phyloP scores from a whole-genome alignment of 1,284 basidiomycete genomes.

The Trametes versicolor region DNA sequence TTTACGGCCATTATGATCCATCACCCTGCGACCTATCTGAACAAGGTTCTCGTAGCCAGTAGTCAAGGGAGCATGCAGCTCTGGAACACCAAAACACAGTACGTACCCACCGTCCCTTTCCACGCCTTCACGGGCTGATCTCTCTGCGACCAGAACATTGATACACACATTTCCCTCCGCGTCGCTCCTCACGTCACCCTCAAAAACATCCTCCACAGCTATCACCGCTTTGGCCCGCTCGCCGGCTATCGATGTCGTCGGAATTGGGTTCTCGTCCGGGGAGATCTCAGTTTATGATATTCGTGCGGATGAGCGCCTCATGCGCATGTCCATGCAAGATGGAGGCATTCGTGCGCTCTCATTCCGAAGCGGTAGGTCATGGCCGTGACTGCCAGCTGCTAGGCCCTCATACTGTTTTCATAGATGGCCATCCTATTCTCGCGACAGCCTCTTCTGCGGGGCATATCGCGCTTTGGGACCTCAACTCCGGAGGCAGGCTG shows the following conservation, averaged over 20 bases:
- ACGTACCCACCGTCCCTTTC: slow-evolving; percentile 42
- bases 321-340: slow-evolving; percentile 90
- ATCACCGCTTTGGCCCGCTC: slow-evolving; percentile 90
- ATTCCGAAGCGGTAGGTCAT: slow-evolving; percentile 84
- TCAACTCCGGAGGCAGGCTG: slow-evolving; percentile 83
- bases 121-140: too few relatives aligned
- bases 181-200: slow-evolving; percentile 57
- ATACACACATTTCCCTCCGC: slow-evolving; percentile 70
- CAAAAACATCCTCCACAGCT: slow-evolving; percentile 53
- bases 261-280: slow-evolving; percentile 90
- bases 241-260: slow-evolving; percentile 96
- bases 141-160: slow-evolving; percentile 57
- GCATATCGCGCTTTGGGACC: slow-evolving; percentile 91
- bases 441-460: slow-evolving; percentile 90
- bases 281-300: slow-evolving; percentile 92
- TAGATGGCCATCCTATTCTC: slow-evolving; percentile 88
- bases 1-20: slow-evolving; percentile 89
- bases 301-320: slow-evolving; percentile 87
- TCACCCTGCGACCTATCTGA: slow-evolving; percentile 97
- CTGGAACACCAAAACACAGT: slow-evolving; percentile 95
- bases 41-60: slow-evolving; percentile 93
- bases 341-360: slow-evolving; percentile 80
- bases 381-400: slow-evolving; percentile 13
- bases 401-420: slow-evolving; percentile 13
- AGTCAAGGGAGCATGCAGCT: slow-evolving; percentile 86